Base-by-base conservation (phyloP, 192 early-diverging fungal species). In the Coemansia nantahalensis region DNA sequence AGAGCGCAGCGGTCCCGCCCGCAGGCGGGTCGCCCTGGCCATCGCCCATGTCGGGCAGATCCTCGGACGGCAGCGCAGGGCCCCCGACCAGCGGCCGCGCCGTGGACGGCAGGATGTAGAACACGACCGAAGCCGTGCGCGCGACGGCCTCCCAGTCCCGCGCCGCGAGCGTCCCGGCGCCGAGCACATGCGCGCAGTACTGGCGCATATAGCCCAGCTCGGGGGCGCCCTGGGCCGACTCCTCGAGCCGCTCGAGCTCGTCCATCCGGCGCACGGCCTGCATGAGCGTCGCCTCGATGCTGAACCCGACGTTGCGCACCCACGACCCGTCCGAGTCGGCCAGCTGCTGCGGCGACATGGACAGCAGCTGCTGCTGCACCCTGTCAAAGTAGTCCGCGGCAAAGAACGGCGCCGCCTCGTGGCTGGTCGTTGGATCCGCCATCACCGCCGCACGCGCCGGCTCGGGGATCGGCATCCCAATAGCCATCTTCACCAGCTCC, bases 401-500 rank as follows among this genome's bases (percentile, higher is more conserved):
- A 17, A 74, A 74, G n/a, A 74, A 67, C 26, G 71, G 71, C 24
- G 57, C 43, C 1, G 54, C 24, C 26, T 74, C 71, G 28, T 74
- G 71, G 47, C 56, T 66, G 9, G 34, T 52, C 8, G 47, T 48
- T 15, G 68, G 68, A 18, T 65, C 42, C 1, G 42, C 48, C 33
- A 57, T 15, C 23, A 72, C 57, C 1, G 38, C 26, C 9, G 51
- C 56, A 26, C 33, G 71, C 16, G 64, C 18, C 7, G 64, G 59
- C 33, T 62, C 59, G 0, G 50, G 46, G 5, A 67, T 46, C 6
- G 64, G 64, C 24, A 67, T 42, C 46, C 51, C 36, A 36, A 74
- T 58, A 15, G 59, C 28, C 35, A 74, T 67, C 33, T 67, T 74
- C n/a, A 74, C 71, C n/a, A 74, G 71, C 51, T 74, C 71, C 42